These are phyloP conservation scores for Hibiscus trionum DNA, from an alignment of 345 rosid species.

Conservation along the genomic window DNA sequence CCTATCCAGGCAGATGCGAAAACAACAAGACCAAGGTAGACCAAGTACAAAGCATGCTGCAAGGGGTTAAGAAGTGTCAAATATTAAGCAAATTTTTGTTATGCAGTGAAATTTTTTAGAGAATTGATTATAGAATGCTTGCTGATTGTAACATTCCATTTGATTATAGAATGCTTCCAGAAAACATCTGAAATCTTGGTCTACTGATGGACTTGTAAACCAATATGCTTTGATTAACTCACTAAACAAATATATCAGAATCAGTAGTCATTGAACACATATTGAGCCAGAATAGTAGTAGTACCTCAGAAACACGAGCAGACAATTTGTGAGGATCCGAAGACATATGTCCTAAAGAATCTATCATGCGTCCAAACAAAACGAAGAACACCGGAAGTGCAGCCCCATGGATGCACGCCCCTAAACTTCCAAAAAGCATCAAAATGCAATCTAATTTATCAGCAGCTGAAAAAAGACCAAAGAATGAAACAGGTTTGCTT, in stretches of 20 bases:
- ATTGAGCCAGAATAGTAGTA: constrained; percentile 3
- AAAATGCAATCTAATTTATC: constrained; percentile 45
- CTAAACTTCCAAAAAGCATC: constrained; percentile 58
- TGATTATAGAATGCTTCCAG: background rate
- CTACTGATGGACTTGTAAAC: background rate
- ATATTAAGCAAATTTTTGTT: background rate
- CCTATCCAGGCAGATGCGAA: constrained; percentile 71
- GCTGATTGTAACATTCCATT: too few species aligned
- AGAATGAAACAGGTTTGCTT: constrained; percentile 36
- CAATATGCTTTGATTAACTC: background rate
- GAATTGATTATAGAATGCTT: background rate
- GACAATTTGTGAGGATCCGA: constrained; percentile 42
- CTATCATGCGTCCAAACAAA: constrained; percentile 58
- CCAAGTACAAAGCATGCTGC: constrained; percentile 63
- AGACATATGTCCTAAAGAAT: constrained; percentile 58
- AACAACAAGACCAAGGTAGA: constrained; percentile 52
- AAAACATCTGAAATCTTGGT: background rate
- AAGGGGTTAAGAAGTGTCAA: background rate
- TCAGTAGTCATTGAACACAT: background rate
- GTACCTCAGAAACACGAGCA: constrained; percentile 55
- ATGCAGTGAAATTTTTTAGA: background rate
- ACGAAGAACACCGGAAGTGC: constrained; percentile 64
- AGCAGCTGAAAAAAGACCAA: constrained; percentile 56
- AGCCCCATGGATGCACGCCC: constrained; percentile 60
- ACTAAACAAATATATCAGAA: background rate